Conservation (phyloP, 2,329 filamentous ascomycete genomes). For the Pseudogymnoascus verrucosus region DNA sequence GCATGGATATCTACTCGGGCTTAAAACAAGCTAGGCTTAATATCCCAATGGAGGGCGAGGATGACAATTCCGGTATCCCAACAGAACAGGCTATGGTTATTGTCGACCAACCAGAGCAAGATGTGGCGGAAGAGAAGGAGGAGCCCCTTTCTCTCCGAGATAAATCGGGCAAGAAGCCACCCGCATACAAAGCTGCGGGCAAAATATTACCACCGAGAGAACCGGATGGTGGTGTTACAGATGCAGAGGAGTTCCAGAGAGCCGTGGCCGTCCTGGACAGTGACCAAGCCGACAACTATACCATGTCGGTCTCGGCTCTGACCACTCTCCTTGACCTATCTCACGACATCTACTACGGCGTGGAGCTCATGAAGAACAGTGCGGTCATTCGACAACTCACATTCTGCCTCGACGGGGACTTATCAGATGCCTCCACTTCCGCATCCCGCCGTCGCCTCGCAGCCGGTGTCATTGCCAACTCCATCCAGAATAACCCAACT, state of each 20-base stretch:
- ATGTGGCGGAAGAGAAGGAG: slow-evolving; percentile 19
- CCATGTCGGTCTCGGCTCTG: slow-evolving; percentile 29
- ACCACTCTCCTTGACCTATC: slow-evolving; percentile 54
- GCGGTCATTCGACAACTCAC: slow-evolving; percentile 47
- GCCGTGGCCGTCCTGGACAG: slow-evolving; percentile 44
- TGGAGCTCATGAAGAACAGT: slow-evolving; percentile 50
- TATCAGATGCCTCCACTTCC: background rate
- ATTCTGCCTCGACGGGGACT: slow-evolving; percentile 40
- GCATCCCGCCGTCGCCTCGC: slow-evolving; percentile 37
- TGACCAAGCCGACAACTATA: slow-evolving; percentile 24
- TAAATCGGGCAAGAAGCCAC: slow-evolving; percentile 41
- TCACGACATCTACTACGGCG: slow-evolving; percentile 63
- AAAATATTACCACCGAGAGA: slow-evolving; percentile 47
- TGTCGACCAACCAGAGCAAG: slow-evolving; percentile 37
- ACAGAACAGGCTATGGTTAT: slow-evolving; percentile 46
- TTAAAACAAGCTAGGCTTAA: slow-evolving; percentile 59
- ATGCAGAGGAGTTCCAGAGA: slow-evolving; percentile 37
- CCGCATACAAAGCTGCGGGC: slow-evolving; percentile 49
- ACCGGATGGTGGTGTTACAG: slow-evolving; percentile 26
- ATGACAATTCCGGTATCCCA: slow-evolving; percentile 40
- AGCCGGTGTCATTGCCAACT: slow-evolving; percentile 47
- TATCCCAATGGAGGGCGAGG: slow-evolving; percentile 41
- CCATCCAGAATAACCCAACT: slow-evolving; percentile 58
- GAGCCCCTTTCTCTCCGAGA: slow-evolving; percentile 21
- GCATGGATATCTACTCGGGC: slow-evolving; percentile 56